These are phyloP conservation scores for Neocucurbitaria cava DNA, from an alignment of 2,329 filamentous ascomycete genomes.

Conservation along the genomic window DNA sequence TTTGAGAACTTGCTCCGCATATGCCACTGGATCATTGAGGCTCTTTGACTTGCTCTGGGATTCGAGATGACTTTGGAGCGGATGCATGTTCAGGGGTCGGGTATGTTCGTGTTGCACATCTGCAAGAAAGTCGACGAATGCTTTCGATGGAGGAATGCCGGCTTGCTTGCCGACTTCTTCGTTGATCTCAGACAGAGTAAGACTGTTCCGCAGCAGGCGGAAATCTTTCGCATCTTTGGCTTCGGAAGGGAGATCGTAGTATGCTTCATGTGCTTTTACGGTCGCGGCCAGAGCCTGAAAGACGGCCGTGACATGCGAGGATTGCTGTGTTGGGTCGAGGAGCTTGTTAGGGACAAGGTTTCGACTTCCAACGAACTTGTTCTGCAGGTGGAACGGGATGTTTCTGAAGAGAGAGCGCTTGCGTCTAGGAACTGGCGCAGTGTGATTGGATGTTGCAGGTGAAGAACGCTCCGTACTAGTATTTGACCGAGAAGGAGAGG, in stretches of 20 bases:
- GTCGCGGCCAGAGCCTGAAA: neutral
- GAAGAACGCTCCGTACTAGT: neutral
- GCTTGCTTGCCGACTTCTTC: neutral
- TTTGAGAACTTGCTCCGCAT: constrained; percentile 2
- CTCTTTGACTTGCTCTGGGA: neutral
- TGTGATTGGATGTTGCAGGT: neutral
- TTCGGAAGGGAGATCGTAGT: neutral
- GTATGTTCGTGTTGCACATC: neutral
- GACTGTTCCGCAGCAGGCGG: neutral
- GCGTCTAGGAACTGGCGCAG: neutral
- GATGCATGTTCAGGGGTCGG: neutral
- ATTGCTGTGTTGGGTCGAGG: neutral
- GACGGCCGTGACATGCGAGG: neutral
- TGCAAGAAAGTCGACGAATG: constrained; percentile 1
- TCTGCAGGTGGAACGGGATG: neutral
- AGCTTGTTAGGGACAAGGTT: neutral
- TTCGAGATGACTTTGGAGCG: neutral
- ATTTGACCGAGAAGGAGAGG: too few relatives aligned
- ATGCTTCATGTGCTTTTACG: neutral
- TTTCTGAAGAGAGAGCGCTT: neutral
- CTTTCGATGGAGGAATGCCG: neutral
- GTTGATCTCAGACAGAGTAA: neutral
- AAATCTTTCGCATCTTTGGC: neutral
- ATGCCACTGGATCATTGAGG: neutral
- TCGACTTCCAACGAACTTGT: neutral